Conservation (phyloP, 805 yeast genomes). For the Candida tibetensis region DNA sequence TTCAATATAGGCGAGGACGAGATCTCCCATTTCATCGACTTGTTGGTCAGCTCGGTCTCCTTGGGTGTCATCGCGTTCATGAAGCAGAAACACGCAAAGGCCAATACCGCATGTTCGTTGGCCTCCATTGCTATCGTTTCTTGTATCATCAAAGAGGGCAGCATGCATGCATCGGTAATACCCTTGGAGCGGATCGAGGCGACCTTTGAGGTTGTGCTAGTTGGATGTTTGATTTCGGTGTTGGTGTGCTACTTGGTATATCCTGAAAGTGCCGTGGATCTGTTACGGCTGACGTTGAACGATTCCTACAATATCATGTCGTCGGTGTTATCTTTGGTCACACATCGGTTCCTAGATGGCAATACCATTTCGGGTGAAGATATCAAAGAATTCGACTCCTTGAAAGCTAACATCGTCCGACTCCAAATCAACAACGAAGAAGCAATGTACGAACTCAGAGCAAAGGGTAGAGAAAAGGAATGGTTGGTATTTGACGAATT, state of each 20-base stretch:
- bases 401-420: slow-evolving; percentile 39
- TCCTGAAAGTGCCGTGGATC: slow-evolving; percentile 56
- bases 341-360: slow-evolving; percentile 50
- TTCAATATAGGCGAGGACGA: slow-evolving; percentile 46
- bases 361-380: slow-evolving; percentile 43
- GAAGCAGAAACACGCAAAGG: slow-evolving; percentile 65
- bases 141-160: slow-evolving; percentile 72
- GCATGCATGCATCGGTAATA: slow-evolving; percentile 53
- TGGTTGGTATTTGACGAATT: slow-evolving; percentile 43
- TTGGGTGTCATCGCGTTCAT: slow-evolving; percentile 66
- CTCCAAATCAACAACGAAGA: slow-evolving; percentile 51
- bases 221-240: slow-evolving; percentile 62
- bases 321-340: slow-evolving; percentile 41
- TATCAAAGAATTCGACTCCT: slow-evolving; percentile 29
- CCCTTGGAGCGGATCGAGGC: slow-evolving; percentile 55
- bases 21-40: slow-evolving; percentile 51
- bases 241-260: slow-evolving; percentile 58
- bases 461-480: slow-evolving; percentile 56
- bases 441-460: slow-evolving; percentile 56
- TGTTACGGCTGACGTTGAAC: slow-evolving; percentile 46
- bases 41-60: slow-evolving; percentile 51
- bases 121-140: slow-evolving; percentile 71
- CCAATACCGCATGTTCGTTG: slow-evolving; percentile 77
- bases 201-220: slow-evolving; percentile 53
- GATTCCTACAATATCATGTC: slow-evolving; percentile 54